Conservation (phyloP, 306 rosid species). For the Castanea sativa region DNA sequence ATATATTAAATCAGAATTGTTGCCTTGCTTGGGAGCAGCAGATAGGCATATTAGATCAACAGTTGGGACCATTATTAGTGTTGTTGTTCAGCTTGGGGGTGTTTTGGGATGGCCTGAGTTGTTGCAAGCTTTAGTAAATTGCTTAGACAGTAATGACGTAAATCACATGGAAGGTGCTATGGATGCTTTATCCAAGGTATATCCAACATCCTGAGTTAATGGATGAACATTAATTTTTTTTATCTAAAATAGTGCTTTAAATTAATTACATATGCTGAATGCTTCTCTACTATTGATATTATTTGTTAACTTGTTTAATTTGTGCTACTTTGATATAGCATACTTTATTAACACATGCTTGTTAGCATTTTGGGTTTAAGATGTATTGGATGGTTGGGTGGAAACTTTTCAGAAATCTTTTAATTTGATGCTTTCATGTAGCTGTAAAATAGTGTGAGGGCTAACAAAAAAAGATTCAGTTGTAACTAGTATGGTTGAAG, state of each 20-base stretch:
- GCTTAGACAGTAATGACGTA: slow-evolving; percentile 82
- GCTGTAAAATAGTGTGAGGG: background rate
- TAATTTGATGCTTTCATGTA: background rate
- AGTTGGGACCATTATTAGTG: slow-evolving; percentile 81
- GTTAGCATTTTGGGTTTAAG: background rate
- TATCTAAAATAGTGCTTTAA: slow-evolving; percentile 3
- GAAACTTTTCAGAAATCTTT: background rate
- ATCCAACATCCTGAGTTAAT: slow-evolving; percentile 4
- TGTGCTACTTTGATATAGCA: background rate
- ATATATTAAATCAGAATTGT: slow-evolving; percentile 85
- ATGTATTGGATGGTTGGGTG: background rate
- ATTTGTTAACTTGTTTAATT: background rate
- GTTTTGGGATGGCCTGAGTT: slow-evolving; percentile 89
- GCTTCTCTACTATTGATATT: slow-evolving; percentile 1
- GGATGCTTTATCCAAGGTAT: slow-evolving; percentile 98
- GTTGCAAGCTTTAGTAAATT: slow-evolving; percentile 88
- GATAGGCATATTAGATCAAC: slow-evolving; percentile 93
- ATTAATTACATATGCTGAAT: slow-evolving; percentile 9
- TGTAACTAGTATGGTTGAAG: background rate
- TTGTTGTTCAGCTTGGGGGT: slow-evolving; percentile 80
- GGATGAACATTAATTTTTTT: slow-evolving; percentile 5
- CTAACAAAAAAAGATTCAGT: background rate
- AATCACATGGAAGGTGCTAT: slow-evolving; percentile 99
- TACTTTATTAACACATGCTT: background rate
- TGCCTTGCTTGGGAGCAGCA: slow-evolving; percentile 88